These are phyloP conservation scores for Penicillium sp. DNA, from an alignment of 2,329 filamentous ascomycete species.

Conservation along the genomic window DNA sequence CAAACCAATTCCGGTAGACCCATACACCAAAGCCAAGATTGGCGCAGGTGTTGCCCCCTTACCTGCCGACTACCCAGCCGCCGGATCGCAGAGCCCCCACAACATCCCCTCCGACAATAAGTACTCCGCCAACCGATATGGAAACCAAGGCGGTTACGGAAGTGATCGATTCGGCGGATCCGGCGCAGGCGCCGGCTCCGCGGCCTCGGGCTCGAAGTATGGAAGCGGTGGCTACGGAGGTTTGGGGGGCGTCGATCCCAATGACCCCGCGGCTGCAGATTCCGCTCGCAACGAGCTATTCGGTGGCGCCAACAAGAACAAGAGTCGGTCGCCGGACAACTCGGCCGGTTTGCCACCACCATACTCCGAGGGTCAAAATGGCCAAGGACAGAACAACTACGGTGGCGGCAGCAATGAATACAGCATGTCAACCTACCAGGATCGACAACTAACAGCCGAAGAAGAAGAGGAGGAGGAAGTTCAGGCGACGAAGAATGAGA, in stretches of 20 bases:
- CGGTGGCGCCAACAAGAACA: constrained; percentile 51
- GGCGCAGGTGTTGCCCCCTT: constrained; percentile 40
- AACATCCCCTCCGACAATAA: constrained; percentile 35
- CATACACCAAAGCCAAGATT: constrained; percentile 53
- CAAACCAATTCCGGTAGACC: constrained; percentile 51
- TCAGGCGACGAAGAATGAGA: constrained; percentile 69
- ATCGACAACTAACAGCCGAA: constrained; percentile 79
- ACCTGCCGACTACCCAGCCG: constrained; percentile 32
- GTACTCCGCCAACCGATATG: constrained; percentile 39
- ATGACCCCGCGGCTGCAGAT: constrained; percentile 51
- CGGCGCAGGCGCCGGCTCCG: constrained; percentile 27
- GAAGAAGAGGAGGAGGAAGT: constrained; percentile 72
- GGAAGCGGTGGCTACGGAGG: constrained; percentile 55
- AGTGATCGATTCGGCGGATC: constrained; percentile 52
- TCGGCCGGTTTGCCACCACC: constrained; percentile 34
- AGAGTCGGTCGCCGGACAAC: constrained; percentile 40
- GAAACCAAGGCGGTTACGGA: constrained; percentile 50
- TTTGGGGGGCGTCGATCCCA: constrained; percentile 50
- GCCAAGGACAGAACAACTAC: constrained; percentile 23
- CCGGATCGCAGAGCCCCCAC: constrained; percentile 27
- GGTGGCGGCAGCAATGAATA: constrained; percentile 37
- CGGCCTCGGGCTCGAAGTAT: constrained; percentile 44
- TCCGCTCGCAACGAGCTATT: constrained; percentile 58
- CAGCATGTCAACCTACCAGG: constrained; percentile 53
- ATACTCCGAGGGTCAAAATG: constrained; percentile 28